Conservation (phyloP, 176 grass and related monocot genomes). For the Lolium multiflorum region DNA sequence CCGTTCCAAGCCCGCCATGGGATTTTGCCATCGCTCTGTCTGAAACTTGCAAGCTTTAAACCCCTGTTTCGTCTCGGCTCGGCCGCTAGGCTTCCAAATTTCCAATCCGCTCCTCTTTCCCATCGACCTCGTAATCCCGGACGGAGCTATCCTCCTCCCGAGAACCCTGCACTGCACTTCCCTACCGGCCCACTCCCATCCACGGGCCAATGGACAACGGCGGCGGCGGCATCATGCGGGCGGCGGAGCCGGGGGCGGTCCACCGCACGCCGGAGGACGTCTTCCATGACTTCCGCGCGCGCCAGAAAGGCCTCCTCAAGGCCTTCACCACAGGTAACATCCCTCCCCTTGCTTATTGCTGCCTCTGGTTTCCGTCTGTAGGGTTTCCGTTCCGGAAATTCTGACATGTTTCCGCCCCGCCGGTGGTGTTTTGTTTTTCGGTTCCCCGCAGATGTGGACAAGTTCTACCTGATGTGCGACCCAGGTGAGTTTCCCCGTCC, state of each 20-base stretch:
- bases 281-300: constrained; percentile 63
- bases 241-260: constrained; percentile 7
- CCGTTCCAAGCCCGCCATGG: too few relatives aligned
- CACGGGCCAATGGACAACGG: constrained; percentile 13
- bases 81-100: constrained; percentile 8
- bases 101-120: background rate
- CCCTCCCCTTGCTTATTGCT: background rate
- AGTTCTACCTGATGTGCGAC: constrained; percentile 64
- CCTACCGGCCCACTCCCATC: background rate
- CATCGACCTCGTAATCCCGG: constrained; percentile 2
- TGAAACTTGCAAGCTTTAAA: background rate
- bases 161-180: constrained; percentile 22
- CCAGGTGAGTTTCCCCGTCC: constrained; percentile 50
- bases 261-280: constrained; percentile 66
- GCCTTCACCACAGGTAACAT: constrained; percentile 70
- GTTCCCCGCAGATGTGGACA: constrained; percentile 55
- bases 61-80: background rate
- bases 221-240: constrained; percentile 39
- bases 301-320: constrained; percentile 63
- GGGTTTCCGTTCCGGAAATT: background rate
- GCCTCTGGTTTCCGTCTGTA: background rate
- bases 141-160: background rate
- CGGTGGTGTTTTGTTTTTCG: background rate
- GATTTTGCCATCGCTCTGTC: too few relatives aligned
- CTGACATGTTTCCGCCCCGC: constrained; percentile 17